Base-by-base conservation (phyloP, 208 protist species). In the Acanthamoeba triangularis region DNA sequence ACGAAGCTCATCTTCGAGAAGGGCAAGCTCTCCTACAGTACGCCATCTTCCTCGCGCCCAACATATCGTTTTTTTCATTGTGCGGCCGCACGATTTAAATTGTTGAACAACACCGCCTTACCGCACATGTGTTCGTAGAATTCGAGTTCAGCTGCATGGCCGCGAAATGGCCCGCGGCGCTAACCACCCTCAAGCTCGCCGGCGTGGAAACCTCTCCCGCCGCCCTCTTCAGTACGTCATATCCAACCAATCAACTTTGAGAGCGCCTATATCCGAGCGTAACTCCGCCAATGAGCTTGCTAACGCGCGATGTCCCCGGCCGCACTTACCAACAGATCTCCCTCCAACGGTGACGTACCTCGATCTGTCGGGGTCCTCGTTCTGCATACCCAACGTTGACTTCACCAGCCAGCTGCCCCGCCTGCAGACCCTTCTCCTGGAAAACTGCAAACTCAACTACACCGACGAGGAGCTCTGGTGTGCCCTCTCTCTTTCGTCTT, bases 401-500 rank as follows among this genome's bases (percentile, higher is more conserved):
- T 72, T 72, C 65, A 72, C 65, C 1, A 0, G 8, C 10, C 65
- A 72, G 18, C 65, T 72, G 65, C 65, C 65, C 10, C 23, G 20
- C 65, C 65, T 72, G 7, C 0, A 72, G 30, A 72, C 65, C 65
- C 65, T 72, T 4, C 23, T 72, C n/a, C 65, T 72, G 23, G 65
- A 72, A 11, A 72, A 72, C 65, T 72, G 65, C 65, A 72, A 72
- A 20, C 65, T 72, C 14, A 72, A 72, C 65, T 72, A 72, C 65
- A 72, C 65, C 65, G 65, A 72, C 65, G 65, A 72, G 23, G 30
- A 72, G 23, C 65, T 72, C 65, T 72, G 65, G 65, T 72, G 3
- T 41, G 3, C n/a, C n/a, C n/a, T n/a, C 2, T 41, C 37, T 3
- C 61, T 18, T 67, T n/a, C 61, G 1, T 18, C 61, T 67, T 67